Evolutionary conservation across 2,329 filamentous ascomycete species (phyloP).

Genomic region (Ceratocystis huliohia): DNA sequence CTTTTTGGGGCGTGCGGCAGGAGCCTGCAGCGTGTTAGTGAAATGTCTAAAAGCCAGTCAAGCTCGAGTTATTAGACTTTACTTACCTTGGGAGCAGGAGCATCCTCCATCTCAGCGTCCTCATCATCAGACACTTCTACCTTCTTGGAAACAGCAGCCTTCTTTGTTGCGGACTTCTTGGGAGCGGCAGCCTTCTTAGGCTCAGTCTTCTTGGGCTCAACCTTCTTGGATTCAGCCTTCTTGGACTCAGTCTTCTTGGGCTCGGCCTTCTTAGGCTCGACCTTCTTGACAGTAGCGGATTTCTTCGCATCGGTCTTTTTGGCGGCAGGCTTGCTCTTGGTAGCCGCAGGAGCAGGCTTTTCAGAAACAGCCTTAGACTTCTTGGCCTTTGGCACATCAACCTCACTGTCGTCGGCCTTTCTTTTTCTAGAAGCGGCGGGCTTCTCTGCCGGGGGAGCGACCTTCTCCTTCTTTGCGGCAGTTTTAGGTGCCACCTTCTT

Average conservation of each 20-base stretch:
- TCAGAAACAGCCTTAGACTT: constrained; percentile 16
- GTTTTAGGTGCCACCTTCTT: constrained; percentile 26
- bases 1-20: constrained; percentile 32
- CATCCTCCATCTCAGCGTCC: constrained; percentile 23
- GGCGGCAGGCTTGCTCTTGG: constrained; percentile 23
- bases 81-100: constrained; percentile 21
- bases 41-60: background rate
- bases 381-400: constrained; percentile 16
- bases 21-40: background rate
- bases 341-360: constrained; percentile 14
- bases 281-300: constrained; percentile 29
- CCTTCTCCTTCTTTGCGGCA: constrained; percentile 24
- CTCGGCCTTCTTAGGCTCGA: constrained; percentile 32
- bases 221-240: constrained; percentile 29
- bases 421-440: constrained; percentile 25
- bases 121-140: constrained; percentile 22
- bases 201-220: constrained; percentile 35
- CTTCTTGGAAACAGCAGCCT: constrained; percentile 40
- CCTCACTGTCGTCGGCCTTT: constrained; percentile 21
- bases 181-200: constrained; percentile 42
- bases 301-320: constrained; percentile 25
- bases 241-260: constrained; percentile 23
- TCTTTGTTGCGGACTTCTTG: constrained; percentile 24
- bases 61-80: background rate
- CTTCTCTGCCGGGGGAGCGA: constrained; percentile 24